phyloP scores from a whole-genome alignment of 129 eudicot species.

The Tanacetum coccineum region DNA sequence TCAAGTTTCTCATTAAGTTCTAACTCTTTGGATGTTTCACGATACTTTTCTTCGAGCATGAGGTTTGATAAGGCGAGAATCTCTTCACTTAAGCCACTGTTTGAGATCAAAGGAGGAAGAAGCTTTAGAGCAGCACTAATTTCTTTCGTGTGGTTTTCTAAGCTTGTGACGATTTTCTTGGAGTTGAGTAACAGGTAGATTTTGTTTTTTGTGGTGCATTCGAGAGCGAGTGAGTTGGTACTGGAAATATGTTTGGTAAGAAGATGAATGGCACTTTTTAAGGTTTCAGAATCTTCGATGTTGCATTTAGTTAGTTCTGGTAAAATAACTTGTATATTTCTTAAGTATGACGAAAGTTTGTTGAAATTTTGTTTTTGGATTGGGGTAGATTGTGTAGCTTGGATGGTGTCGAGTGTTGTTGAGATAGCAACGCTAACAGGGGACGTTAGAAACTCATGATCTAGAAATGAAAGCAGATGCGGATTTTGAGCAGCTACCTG shows the following conservation, averaged over 20 bases:
- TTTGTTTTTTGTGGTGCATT: constrained; percentile 35
- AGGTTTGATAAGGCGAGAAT: constrained; percentile 30
- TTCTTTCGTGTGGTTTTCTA: constrained; percentile 35
- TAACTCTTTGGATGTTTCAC: constrained; percentile 25
- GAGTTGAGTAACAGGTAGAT: constrained; percentile 37
- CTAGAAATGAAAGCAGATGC: constrained; percentile 8
- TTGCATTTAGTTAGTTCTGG: constrained; percentile 17
- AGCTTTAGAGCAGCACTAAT: constrained; percentile 20
- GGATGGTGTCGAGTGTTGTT: constrained; percentile 21
- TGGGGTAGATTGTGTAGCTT: constrained; percentile 22
- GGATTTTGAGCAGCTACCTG: constrained; percentile 20
- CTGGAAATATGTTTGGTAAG: constrained; percentile 23
- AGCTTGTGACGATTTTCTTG: constrained; percentile 1
- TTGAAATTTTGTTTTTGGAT: constrained; percentile 37
- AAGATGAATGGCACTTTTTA: constrained; percentile 17
- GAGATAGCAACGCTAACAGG: constrained; percentile 19
- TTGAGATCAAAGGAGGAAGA: constrained; percentile 25
- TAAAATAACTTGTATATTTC: constrained; percentile 14
- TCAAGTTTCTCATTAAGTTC: constrained; percentile 36
- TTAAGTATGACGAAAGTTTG: constrained; percentile 30
- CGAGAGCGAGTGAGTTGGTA: constrained; percentile 27
- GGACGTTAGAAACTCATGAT: constrained; percentile 17
- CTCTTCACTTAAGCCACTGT: constrained; percentile 21
- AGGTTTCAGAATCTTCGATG: constrained; percentile 14
- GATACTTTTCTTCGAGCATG: constrained; percentile 32